Evolutionary conservation across 129 eudicot species (phyloP).

Genomic region (Flaveria linearis): DNA sequence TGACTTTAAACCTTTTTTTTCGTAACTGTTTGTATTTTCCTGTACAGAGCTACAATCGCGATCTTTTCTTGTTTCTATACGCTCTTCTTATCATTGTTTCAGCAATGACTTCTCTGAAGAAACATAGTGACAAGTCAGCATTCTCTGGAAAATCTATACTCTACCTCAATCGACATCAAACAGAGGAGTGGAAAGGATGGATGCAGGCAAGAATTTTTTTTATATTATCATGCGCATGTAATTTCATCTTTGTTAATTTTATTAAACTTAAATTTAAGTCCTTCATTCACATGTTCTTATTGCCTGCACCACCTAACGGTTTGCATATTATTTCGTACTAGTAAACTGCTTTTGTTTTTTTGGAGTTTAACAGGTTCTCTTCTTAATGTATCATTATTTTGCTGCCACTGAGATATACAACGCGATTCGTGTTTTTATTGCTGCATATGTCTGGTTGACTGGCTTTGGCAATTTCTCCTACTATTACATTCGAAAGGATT

Average conservation of each 20-base stretch:
- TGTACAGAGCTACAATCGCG: conserved; percentile 86
- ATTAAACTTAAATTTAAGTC: not conserved
- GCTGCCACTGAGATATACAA: conserved; percentile 95
- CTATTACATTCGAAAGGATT: conserved; percentile 84
- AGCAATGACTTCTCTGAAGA: conserved; percentile 87
- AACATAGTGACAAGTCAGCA: conserved; percentile 85
- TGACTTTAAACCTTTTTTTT: not conserved
- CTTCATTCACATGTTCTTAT: not conserved
- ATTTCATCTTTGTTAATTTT: conserved; percentile 8
- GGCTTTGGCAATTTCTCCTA: conserved; percentile 97
- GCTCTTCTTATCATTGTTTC: conserved; percentile 75
- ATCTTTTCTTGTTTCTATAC: conserved; percentile 78
- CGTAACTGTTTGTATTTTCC: conserved; percentile 10
- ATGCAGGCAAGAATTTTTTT: conserved; percentile 74
- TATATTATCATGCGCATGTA: conserved; percentile 1
- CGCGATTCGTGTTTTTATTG: conserved; percentile 89
- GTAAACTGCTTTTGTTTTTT: conserved; percentile 12
- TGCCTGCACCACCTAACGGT: not conserved
- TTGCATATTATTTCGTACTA: conserved; percentile 4
- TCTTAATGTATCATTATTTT: conserved; percentile 87
- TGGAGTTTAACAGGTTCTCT: conserved; percentile 63
- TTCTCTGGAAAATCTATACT: conserved; percentile 81
- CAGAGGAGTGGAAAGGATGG: conserved; percentile 99
- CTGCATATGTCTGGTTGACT: conserved; percentile 99
- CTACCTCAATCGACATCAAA: conserved; percentile 90